Percentiles rank a stretch among this genome's conserved stretches.
These are phyloP conservation scores for Aspergillaceae sp. DNA, from an alignment of 2,329 filamentous ascomycete genomes.

Conservation along the genomic window DNA sequence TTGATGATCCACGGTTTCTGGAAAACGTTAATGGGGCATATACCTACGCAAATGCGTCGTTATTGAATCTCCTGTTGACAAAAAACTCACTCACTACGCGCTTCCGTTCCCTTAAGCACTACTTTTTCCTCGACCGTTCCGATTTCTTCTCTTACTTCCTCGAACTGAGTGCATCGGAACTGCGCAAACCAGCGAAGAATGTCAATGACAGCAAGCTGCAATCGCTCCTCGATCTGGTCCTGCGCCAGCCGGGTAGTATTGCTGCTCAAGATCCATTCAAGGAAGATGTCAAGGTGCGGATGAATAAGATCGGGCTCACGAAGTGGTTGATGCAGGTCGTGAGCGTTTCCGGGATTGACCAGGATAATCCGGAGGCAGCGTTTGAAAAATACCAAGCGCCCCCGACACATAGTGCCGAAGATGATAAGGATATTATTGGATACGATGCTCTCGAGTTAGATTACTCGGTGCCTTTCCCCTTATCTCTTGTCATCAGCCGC, in stretches of 20 bases:
- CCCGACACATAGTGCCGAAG: conserved; percentile 54
- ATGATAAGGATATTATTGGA: conserved; percentile 76
- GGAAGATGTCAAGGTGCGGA: conserved; percentile 93
- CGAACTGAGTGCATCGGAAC: conserved; percentile 78
- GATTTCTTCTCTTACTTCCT: conserved; percentile 99
- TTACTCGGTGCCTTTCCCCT: conserved; percentile 86
- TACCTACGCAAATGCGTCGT: conserved; percentile 85
- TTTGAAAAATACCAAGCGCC: conserved; percentile 67
- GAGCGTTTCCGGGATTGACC: conserved; percentile 90
- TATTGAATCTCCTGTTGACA: conserved; percentile 83
- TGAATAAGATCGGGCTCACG: conserved; percentile 89
- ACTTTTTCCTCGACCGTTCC: conserved; percentile 96
- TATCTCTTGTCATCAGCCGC: conserved; percentile 88
- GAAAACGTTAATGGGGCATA: conserved; percentile 96
- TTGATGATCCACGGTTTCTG: conserved; percentile 83
- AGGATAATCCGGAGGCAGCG: conserved; percentile 56
- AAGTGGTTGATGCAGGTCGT: conserved; percentile 94
- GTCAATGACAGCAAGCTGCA: conserved; percentile 93
- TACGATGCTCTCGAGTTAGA: conserved; percentile 92
- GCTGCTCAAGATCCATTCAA: conserved; percentile 95
- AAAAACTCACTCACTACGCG: conserved; percentile 84
- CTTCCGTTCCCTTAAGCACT: conserved; percentile 87
- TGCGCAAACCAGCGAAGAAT: conserved; percentile 77
- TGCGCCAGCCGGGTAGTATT: conserved; percentile 91
- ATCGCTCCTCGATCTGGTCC: conserved; percentile 85